Evolutionary conservation across 225 moss, liverwort and hornwort genomes (phyloP).

Genomic region (Ulota crispa): DNA sequence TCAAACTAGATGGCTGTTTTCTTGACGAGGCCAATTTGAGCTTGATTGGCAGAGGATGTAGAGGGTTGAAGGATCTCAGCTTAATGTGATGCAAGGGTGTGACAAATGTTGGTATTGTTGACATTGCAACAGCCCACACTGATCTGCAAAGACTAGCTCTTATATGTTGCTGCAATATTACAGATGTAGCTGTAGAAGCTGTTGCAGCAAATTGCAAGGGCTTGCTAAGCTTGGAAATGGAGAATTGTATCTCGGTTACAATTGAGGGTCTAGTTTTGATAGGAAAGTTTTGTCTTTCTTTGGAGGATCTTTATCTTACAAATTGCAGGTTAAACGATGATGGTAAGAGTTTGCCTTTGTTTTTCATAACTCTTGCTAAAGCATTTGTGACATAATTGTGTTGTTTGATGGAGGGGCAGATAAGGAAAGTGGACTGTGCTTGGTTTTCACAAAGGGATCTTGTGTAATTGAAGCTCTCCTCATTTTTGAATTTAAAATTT

Average conservation of each 20-base stretch:
- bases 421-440: neutral
- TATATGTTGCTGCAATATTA: constrained; percentile 75
- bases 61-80: constrained; percentile 67
- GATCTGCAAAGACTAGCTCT: constrained; percentile 68
- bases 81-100: constrained; percentile 74
- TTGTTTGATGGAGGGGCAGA: constrained; percentile 5
- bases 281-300: constrained; percentile 52
- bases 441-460: neutral
- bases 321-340: constrained; percentile 69
- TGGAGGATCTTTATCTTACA: constrained; percentile 76
- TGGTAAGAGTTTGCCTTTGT: constrained; percentile 41
- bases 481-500: neutral
- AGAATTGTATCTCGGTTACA: constrained; percentile 60
- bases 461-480: neutral
- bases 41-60: constrained; percentile 69
- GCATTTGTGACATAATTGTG: neutral
- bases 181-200: constrained; percentile 60
- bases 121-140: constrained; percentile 48
- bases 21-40: constrained; percentile 56
- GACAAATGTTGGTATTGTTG: constrained; percentile 57
- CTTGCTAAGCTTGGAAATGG: constrained; percentile 71
- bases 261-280: constrained; percentile 48
- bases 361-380: neutral
- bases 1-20: constrained; percentile 73
- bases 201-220: constrained; percentile 53